Conservation (phyloP, 140 eudicot species). For the Stevia rebaudiana region DNA sequence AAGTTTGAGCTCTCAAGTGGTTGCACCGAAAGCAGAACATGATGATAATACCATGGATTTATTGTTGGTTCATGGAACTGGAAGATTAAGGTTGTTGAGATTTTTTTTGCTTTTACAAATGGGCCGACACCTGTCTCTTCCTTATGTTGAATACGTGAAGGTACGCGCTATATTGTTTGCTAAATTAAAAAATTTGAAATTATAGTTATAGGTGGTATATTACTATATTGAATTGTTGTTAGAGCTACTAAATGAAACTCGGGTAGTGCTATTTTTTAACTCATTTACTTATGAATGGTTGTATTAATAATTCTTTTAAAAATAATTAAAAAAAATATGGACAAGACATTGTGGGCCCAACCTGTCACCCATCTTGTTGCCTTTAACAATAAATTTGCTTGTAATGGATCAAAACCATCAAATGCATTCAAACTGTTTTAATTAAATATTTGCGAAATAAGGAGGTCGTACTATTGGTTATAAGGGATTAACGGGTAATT, state of each 20-base stretch:
- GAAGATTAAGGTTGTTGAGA: constrained; percentile 67
- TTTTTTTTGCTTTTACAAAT: constrained; percentile 70
- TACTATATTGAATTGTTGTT: constrained; percentile 3
- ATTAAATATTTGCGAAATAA: not conserved
- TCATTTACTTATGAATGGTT: not conserved
- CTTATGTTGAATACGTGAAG: constrained; percentile 91
- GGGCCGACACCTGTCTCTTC: constrained; percentile 92
- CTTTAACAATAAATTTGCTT: not conserved
- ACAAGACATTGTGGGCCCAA: too few species aligned
- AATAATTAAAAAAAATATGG: too few species aligned
- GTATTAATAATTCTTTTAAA: too few species aligned
- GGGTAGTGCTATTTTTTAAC: not conserved
- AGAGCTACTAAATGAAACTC: not conserved
- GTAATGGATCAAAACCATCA: not conserved
- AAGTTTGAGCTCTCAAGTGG: constrained; percentile 94
- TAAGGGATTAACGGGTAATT: too few species aligned
- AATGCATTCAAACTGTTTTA: not conserved
- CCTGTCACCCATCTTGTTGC: not conserved
- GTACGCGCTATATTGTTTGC: constrained; percentile 27
- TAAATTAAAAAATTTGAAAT: not conserved
- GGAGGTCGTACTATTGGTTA: not conserved
- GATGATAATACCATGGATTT: constrained; percentile 85
- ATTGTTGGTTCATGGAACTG: constrained; percentile 89
- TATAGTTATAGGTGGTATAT: not conserved
- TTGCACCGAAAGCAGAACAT: constrained; percentile 98